Conservation (phyloP, 108 stramenopile species). For the Fragilariopsis cylindrus region DNA sequence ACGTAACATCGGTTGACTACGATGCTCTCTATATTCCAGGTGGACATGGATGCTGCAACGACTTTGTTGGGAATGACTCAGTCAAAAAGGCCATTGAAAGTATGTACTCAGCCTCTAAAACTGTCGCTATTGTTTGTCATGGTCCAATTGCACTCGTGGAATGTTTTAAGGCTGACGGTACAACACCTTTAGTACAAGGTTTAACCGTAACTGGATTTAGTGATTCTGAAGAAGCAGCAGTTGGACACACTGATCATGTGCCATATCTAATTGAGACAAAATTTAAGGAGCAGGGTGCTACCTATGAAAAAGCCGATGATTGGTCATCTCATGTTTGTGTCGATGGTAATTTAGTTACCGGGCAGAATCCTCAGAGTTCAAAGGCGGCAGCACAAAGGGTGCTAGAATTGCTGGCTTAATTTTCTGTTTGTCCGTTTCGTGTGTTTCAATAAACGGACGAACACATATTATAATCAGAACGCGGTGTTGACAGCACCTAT, state of each 20-base stretch:
- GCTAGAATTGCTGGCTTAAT: conserved; percentile 8
- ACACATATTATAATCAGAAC: too few relatives aligned
- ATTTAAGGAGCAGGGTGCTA: conserved; percentile 71
- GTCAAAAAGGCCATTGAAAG: conserved; percentile 67
- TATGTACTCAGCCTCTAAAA: conserved; percentile 54
- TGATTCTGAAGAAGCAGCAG: conserved; percentile 74
- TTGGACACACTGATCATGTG: conserved; percentile 50
- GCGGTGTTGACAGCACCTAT: too few relatives aligned
- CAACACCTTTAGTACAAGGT: conserved; percentile 58
- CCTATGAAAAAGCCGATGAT: conserved; percentile 72
- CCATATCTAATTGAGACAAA: conserved; percentile 72
- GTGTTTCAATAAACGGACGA: too few relatives aligned
- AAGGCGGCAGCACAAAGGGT: conserved; percentile 44
- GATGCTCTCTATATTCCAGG: conserved; percentile 72
- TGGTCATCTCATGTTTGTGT: conserved; percentile 68
- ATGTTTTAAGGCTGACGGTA: conserved; percentile 60
- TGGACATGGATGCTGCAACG: conserved; percentile 74
- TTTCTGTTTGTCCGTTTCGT: not conserved
- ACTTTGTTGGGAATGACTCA: conserved; percentile 53
- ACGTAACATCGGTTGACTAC: conserved; percentile 45
- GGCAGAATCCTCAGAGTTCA: conserved; percentile 76
- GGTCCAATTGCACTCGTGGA: conserved; percentile 70
- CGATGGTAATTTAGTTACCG: conserved; percentile 80
- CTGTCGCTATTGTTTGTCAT: conserved; percentile 78
- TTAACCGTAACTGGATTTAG: conserved; percentile 74